Base-by-base conservation (phyloP, 2,329 filamentous ascomycete genomes). In the Tricladium varicosporioides region DNA sequence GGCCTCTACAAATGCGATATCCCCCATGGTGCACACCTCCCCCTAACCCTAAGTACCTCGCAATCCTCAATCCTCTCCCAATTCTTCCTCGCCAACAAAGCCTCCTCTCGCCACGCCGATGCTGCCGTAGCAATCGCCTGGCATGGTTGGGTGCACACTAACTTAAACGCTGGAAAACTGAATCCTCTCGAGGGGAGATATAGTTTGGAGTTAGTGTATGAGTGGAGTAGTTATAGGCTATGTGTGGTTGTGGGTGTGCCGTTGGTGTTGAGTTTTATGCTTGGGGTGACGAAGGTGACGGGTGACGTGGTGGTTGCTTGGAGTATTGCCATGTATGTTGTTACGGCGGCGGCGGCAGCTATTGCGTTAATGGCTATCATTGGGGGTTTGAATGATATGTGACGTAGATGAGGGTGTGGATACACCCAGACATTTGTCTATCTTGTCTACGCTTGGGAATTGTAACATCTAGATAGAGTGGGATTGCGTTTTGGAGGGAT, bases 291-390 rank as follows among this genome's bases (percentile, higher is more conserved):
- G 64, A 47, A 49, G 10, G 44, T 27, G 8, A 27, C 49, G 1
- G 63, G 61, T 10, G 64, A 67, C 56, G 63, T 65, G 10, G 50
- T 63, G 1, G 63, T 63, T 15, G 62, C 64, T 2, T 67, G 64
- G 63, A 65, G 62, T 1, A 49, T 67, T 14, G 53, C 57, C 1
- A 22, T 64, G 14, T 67, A 67, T 42, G 61, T 67, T 60, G 60
- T 67, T 32, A 63, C 64, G 48, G 60, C 62, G 9, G 64, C 64
- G 31, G 63, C 64, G 60, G 61, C 63, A 18, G 40, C 65, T n/a
- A 60, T 66, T 58, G 64, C 64, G 15, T 57, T 66, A 14, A 60
- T 66, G 59, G 58, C 63, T 48, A 60, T 66, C 27, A 60, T 65
- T 55, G 63, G 64, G 15, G 58, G 62, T 50, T 57, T 66, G 62